These are phyloP conservation scores for Saccharomycopsis selenospora DNA, from an alignment of 805 yeast species.

Conservation along the genomic window DNA sequence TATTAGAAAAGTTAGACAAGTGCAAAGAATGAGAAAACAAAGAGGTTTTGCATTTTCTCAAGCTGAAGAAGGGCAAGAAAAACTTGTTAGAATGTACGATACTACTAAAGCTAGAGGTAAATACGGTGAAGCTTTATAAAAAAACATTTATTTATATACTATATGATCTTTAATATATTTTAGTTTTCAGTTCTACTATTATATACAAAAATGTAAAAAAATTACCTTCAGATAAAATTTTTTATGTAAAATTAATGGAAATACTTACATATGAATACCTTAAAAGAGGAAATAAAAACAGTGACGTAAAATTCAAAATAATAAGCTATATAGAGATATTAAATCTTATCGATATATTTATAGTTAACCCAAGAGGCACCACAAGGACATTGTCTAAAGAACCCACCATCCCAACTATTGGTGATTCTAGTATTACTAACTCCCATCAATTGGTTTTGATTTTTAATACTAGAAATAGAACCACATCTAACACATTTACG, in stretches of 20 bases:
- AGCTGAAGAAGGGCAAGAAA: slow-evolving; percentile 90
- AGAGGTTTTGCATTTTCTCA: slow-evolving; percentile 98
- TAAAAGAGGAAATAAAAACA: too few relatives aligned
- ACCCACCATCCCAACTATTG: slow-evolving; percentile 19
- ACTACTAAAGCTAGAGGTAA: slow-evolving; percentile 78
- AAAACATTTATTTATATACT: too few relatives aligned
- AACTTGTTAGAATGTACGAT: slow-evolving; percentile 87
- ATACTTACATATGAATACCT: too few relatives aligned
- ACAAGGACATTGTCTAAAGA: slow-evolving; percentile 16
- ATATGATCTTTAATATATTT: too few relatives aligned
- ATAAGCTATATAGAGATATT: too few relatives aligned
- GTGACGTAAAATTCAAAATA: too few relatives aligned
- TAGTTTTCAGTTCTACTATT: too few relatives aligned
- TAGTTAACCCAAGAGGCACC: slow-evolving; percentile 18
- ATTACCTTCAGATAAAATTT: too few relatives aligned
- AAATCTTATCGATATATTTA: too few relatives aligned
- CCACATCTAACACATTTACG: slow-evolving; percentile 20
- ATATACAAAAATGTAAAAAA: too few relatives aligned
- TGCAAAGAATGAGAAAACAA: slow-evolving; percentile 95
- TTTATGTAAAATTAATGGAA: too few relatives aligned
- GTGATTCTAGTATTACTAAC: not conserved
- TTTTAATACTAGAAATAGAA: slow-evolving; percentile 12
- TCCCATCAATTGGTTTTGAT: slow-evolving; percentile 2
- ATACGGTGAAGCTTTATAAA: slow-evolving; percentile 57
- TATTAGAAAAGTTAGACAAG: slow-evolving; percentile 94